A percentile compares a stretch with the other conserved stretches of the same genome.
Evolutionary conservation across 2,329 filamentous ascomycete genomes (phyloP).

Genomic region (Colletotrichum truncatum): DNA sequence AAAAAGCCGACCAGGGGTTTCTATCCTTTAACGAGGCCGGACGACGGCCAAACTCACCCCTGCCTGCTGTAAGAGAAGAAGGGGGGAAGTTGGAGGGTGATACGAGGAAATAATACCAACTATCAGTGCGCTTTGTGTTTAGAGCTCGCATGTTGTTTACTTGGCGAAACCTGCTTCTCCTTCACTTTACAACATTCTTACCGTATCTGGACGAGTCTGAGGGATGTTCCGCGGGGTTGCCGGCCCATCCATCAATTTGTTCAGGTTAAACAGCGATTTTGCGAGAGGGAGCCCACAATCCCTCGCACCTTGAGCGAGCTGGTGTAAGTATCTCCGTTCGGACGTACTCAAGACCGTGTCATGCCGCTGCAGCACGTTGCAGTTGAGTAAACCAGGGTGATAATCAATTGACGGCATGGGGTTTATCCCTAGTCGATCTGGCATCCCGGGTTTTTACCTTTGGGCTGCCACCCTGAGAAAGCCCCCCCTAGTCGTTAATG

Average conservation of each 20-base stretch:
- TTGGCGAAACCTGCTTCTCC: background rate
- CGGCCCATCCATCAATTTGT: background rate
- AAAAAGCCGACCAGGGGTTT: background rate
- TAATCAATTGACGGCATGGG: background rate
- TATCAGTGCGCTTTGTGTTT: background rate
- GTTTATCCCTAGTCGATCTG: background rate
- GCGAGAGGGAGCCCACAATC: background rate
- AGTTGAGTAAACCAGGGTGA: background rate
- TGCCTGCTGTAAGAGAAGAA: background rate
- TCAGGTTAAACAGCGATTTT: too few species aligned
- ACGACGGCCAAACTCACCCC: background rate
- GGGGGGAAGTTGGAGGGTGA: background rate
- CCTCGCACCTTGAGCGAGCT: too few species aligned
- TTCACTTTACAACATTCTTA: background rate
- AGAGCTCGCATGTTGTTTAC: background rate
- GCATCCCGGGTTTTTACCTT: background rate
- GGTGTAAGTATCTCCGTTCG: background rate
- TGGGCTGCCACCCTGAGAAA: background rate
- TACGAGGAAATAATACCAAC: background rate
- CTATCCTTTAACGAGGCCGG: background rate
- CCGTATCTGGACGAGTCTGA: background rate
- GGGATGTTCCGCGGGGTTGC: background rate
- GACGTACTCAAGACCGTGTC: slow-evolving; percentile 2
- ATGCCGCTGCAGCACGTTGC: background rate
- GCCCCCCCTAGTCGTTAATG: background rate